Percentiles rank a stretch among this genome's conserved stretches.
These are phyloP conservation scores for Chernovozyma aurita DNA, from an alignment of 1,139 yeast genomes.

Conservation along the genomic window DNA sequence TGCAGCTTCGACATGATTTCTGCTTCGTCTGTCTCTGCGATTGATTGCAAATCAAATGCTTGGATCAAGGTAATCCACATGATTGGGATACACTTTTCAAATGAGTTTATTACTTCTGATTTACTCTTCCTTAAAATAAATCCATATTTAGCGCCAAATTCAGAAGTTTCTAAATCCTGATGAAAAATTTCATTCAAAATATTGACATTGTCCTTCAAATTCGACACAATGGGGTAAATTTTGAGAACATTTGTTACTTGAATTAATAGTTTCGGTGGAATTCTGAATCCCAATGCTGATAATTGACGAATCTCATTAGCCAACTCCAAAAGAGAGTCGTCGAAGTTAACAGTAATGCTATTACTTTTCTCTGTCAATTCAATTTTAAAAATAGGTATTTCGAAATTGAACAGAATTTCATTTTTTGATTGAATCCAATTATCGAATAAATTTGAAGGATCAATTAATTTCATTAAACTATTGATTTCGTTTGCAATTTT, in stretches of 20 bases:
- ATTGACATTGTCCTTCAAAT: conserved; percentile 42
- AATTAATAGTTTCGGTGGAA: conserved; percentile 41
- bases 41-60: conserved; percentile 39
- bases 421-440: conserved; percentile 39
- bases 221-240: conserved; percentile 56
- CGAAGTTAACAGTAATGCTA: conserved; percentile 45
- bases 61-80: conserved; percentile 56
- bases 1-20: conserved; percentile 1
- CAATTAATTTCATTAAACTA: conserved; percentile 40
- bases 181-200: conserved; percentile 26
- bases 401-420: neutral
- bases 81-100: conserved; percentile 27
- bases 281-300: conserved; percentile 47
- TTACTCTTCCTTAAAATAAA: conserved; percentile 41
- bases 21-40: conserved; percentile 7
- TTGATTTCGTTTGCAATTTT: conserved; percentile 51
- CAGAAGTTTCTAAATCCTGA: conserved; percentile 14
- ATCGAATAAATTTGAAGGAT: conserved; percentile 37
- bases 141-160: conserved; percentile 33
- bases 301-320: conserved; percentile 55
- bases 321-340: conserved; percentile 38
- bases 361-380: conserved; percentile 8
- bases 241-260: conserved; percentile 42
- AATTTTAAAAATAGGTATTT: neutral
- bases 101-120: conserved; percentile 19